Percentiles rank a stretch among this genome's conserved stretches.
Conservation (phyloP, 1,139 yeast genomes). For the Sugiyamaella paludigena region DNA sequence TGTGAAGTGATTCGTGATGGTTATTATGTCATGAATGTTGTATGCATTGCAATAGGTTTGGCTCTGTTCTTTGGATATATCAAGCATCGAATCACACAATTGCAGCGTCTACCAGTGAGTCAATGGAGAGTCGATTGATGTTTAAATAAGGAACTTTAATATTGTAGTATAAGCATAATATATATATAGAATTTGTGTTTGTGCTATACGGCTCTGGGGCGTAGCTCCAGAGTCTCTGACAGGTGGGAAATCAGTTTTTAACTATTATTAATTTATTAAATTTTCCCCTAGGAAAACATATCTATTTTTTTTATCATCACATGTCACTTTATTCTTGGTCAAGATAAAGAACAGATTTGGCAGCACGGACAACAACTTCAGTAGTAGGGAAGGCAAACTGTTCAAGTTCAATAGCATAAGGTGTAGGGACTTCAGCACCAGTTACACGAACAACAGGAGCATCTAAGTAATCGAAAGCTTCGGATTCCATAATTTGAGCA, state of each 20-base stretch:
- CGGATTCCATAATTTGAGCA: slow-evolving; percentile 98
- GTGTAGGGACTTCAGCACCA: slow-evolving; percentile 99
- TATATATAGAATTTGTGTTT: no score
- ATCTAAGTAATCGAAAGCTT: slow-evolving; percentile 96
- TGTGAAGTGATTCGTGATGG: slow-evolving; percentile 69
- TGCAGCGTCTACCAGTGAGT: slow-evolving; percentile 61
- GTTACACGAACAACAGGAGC: slow-evolving; percentile 99
- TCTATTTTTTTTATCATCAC: slow-evolving; percentile 2
- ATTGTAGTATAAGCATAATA: no score
- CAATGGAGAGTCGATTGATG: slow-evolving; percentile 66
- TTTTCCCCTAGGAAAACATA: not conserved
- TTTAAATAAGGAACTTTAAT: no score
- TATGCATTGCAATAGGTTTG: slow-evolving; percentile 70
- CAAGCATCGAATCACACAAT: slow-evolving; percentile 51
- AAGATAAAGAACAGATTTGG: slow-evolving; percentile 82
- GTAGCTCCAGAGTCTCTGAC: no score
- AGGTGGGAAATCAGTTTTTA: no score
- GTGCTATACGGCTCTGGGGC: no score
- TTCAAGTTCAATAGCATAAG: slow-evolving; percentile 94
- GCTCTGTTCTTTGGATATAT: slow-evolving; percentile 67
- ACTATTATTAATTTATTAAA: no score
- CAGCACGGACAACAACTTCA: slow-evolving; percentile 86
- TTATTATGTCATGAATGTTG: slow-evolving; percentile 69
- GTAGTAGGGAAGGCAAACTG: slow-evolving; percentile 98
- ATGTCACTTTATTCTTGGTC: slow-evolving; percentile 35